These are phyloP conservation scores for Daldinia vernicosa DNA, from an alignment of 495 filamentous ascomycete species.

Conservation along the genomic window DNA sequence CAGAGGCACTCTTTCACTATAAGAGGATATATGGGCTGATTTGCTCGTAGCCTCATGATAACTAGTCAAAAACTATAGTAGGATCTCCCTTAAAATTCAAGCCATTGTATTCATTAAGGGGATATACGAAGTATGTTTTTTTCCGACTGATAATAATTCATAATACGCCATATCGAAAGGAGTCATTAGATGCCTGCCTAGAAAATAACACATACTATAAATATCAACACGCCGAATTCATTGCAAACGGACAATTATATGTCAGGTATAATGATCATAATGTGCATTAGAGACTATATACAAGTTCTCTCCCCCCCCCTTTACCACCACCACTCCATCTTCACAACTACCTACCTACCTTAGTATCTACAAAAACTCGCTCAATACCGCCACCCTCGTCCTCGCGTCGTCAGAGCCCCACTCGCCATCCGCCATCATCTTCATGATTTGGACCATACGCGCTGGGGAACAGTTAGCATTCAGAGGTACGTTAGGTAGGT, in stretches of 20 bases:
- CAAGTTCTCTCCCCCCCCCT: background rate
- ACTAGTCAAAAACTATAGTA: too few relatives aligned
- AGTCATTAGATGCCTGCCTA: too few relatives aligned
- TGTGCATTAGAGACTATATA: constrained; percentile 24
- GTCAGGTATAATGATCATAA: background rate
- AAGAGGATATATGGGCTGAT: too few relatives aligned
- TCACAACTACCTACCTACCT: background rate
- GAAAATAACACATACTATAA: background rate
- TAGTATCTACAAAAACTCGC: constrained; percentile 57
- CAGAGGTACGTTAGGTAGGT: too few relatives aligned
- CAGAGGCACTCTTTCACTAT: too few relatives aligned
- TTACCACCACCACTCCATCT: background rate
- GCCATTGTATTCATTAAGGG: too few relatives aligned
- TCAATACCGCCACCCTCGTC: constrained; percentile 65
- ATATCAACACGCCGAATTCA: background rate
- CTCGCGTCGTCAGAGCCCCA: constrained; percentile 61
- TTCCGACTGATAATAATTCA: too few relatives aligned
- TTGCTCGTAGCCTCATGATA: too few relatives aligned
- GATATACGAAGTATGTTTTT: too few relatives aligned
- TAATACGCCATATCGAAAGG: too few relatives aligned
- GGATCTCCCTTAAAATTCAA: too few relatives aligned
- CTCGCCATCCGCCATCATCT: constrained; percentile 61
- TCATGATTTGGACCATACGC: constrained; percentile 67
- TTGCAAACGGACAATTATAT: background rate
- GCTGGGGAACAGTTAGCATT: constrained; percentile 45